Conservation (phyloP, 2,329 filamentous ascomycete species). For the Xylariaceae sp. region DNA sequence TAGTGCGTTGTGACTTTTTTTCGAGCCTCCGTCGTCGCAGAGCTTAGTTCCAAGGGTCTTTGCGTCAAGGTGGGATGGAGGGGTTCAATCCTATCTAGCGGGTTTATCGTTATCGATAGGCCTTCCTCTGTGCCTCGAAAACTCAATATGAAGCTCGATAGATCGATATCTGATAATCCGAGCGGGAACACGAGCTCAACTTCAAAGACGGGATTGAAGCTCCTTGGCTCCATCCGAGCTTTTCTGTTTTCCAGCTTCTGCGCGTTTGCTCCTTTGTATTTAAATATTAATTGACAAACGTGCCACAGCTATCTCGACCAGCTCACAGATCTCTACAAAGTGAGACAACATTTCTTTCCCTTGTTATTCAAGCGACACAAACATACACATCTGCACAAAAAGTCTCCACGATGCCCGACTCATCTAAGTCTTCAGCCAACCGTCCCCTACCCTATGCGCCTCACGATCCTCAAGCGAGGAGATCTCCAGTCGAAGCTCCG, state of each 20-base stretch:
- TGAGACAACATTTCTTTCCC: no score
- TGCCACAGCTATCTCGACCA: no score
- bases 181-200: no score
- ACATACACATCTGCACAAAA: not conserved
- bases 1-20: not conserved
- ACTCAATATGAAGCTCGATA: not conserved
- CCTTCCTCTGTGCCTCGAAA: not conserved
- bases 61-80: conserved; percentile 12
- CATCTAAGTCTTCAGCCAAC: no score
- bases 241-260: no score
- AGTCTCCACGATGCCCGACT: no score
- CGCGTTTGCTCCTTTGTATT: not conserved
- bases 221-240: no score
- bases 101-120: conserved; percentile 13
- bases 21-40: not conserved
- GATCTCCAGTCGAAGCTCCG: conserved; percentile 1
- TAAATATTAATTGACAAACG: not conserved
- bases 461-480: not conserved
- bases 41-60: not conserved
- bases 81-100: conserved; percentile 3
- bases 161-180: no score
- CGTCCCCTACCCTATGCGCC: no score
- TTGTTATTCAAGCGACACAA: no score
- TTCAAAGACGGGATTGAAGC: no score
- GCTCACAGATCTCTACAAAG: no score